Base-by-base conservation (phyloP, 768 basidiomycete species). In the Kwoniella sp. region DNA sequence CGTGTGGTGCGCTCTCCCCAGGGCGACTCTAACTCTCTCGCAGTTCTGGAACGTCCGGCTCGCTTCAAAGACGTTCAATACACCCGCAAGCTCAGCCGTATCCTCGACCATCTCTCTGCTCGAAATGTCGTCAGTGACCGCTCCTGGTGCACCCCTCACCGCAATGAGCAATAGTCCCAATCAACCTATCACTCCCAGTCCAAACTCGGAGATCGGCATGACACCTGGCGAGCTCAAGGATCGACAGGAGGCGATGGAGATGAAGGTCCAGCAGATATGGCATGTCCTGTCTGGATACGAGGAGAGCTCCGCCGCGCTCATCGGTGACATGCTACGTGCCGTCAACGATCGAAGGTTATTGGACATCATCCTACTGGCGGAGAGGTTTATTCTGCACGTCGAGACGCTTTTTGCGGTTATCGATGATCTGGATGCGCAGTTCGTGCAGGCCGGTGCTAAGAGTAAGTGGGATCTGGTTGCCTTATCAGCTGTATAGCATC, bases 1-100 rank as follows among this genome's bases (percentile, higher is more conserved):
- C 40, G 5, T 32, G 15, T 1, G 27, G 27, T 37, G 14, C 11
- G 10, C 22, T 15, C 11, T 11, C 15, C 12, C 25, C 22, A 27
- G 15, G n/a, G 23, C 28, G 19, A 15, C 15, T 36, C 39, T 32
- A 20, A 36, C 25, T 43, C 39, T 17, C 15, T 51, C 27, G 9
- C 57, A 95, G 90, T 98, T 98, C 76, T 98, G 95, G 95, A 99
- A 98, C 73, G 92, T 98, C 73, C 95, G 96, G 48, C 71, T 79
- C 14, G 75, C 73, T 4, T 76, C 76, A 1, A 62, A 75, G 27
- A 67, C 62, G 14, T 66, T 66, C 45, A 63, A 60, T 36, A 73
- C 71, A 0, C 71, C 71, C 10, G 50, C 65, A 19, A 63, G 56
- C 28, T 73, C 71, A 22, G 65, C 69, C 23, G 63, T 69, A 22